Conservation (phyloP, 23 red algal genomes). For the Cyanidium caldarium region DNA sequence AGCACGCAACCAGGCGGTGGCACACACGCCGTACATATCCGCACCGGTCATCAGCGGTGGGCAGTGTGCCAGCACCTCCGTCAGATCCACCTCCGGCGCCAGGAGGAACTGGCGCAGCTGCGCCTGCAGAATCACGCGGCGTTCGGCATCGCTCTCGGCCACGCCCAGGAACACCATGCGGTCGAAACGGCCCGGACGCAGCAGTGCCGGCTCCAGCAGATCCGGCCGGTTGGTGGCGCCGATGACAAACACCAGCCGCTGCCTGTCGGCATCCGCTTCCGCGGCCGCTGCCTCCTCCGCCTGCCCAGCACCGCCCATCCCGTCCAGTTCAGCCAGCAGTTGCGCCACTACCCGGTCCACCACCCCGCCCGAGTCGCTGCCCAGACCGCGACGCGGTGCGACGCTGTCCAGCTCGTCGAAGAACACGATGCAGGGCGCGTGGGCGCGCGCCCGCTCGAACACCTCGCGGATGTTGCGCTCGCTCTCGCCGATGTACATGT, state of each 20-base stretch:
- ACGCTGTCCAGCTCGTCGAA: conserved; percentile 25
- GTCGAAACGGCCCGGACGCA: conserved; percentile 19
- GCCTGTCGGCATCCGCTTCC: neutral
- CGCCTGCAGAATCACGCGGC: neutral
- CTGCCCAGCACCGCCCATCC: neutral
- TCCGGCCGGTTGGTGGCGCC: conserved; percentile 17
- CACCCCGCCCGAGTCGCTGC: conserved; percentile 14
- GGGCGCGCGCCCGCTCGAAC: neutral
- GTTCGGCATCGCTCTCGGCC: neutral
- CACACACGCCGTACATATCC: conserved; percentile 14
- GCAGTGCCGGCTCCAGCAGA: conserved; percentile 13
- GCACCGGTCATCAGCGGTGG: conserved; percentile 11
- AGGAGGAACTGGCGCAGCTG: neutral
- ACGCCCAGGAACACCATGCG: conserved; percentile 1
- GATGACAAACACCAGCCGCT: conserved; percentile 4
- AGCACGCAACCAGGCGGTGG: conserved; percentile 9
- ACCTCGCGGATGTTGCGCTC: conserved; percentile 17
- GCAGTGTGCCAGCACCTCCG: neutral
- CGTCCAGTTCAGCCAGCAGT: conserved; percentile 14
- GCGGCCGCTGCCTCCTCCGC: neutral
- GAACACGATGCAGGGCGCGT: conserved; percentile 14
- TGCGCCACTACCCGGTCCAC: conserved; percentile 16
- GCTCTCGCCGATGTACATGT: conserved; percentile 28
- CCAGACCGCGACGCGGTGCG: conserved; percentile 5
- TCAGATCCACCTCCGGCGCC: conserved; percentile 10